Evolutionary conservation across 306 rosid species (phyloP).

Genomic region (Gillenia trifoliata): DNA sequence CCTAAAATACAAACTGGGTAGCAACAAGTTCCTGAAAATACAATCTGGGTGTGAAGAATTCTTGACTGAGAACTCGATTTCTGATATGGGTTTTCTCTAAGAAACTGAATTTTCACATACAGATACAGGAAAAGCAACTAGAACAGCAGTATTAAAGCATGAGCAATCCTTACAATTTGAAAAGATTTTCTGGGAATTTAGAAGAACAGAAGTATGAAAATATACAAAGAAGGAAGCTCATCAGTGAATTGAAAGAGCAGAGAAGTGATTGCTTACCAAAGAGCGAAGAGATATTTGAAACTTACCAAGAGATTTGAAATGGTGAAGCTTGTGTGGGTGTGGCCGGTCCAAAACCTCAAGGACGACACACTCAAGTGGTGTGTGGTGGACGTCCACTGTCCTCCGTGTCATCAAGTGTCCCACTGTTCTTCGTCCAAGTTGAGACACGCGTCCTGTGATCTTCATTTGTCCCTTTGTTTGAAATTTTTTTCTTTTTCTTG

Average conservation of each 20-base stretch:
- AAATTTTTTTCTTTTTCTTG: too few relatives aligned
- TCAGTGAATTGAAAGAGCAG: neutral
- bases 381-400: neutral
- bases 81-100: neutral
- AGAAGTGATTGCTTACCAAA: conserved; percentile 38
- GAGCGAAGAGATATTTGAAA: conserved; percentile 14
- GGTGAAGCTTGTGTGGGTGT: conserved; percentile 54
- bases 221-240: conserved; percentile 1
- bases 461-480: neutral
- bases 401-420: neutral
- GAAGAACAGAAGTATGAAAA: neutral
- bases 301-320: conserved; percentile 19
- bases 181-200: neutral
- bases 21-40: conserved; percentile 16
- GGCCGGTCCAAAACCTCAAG: conserved; percentile 26
- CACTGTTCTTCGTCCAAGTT: neutral
- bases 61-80: neutral
- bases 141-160: neutral
- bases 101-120: neutral
- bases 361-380: conserved; percentile 25
- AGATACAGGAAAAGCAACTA: neutral
- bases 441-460: neutral
- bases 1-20: conserved; percentile 20
- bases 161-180: neutral
- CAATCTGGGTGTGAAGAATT: conserved; percentile 20